A percentile compares a stretch with the other conserved stretches of the same genome.
These are phyloP conservation scores for Pseudogymnoascus sp. DNA, from an alignment of 2,329 filamentous ascomycete species.

Conservation along the genomic window DNA sequence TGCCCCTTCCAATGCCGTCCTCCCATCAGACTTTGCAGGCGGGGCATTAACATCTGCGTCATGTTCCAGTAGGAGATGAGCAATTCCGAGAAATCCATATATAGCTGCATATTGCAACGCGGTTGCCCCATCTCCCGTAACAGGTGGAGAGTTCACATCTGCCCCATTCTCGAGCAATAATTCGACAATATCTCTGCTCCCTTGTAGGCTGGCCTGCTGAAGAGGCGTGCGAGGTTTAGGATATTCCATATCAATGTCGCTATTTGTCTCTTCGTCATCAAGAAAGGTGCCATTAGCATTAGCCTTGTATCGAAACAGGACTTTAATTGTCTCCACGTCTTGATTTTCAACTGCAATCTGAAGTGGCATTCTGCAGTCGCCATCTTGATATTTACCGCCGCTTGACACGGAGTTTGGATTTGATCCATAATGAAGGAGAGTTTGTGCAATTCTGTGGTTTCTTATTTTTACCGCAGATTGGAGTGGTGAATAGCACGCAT, in stretches of 20 bases:
- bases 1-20: constrained; percentile 26
- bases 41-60: not conserved
- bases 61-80: not conserved
- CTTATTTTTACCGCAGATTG: not conserved
- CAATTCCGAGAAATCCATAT: not conserved
- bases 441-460: not conserved
- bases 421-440: not conserved
- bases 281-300: not conserved
- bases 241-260: not conserved
- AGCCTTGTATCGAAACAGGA: not conserved
- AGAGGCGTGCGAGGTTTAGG: not conserved
- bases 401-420: not conserved
- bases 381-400: not conserved
- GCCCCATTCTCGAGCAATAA: not conserved
- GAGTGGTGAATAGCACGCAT: not conserved
- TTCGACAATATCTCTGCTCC: not conserved
- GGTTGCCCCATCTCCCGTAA: not conserved
- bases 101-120: not conserved
- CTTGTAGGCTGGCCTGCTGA: not conserved
- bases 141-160: not conserved
- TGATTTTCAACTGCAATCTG: not conserved
- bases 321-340: not conserved
- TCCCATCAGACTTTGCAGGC: not conserved
- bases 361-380: not conserved
- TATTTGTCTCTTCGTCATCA: not conserved